Conservation (phyloP, 2,329 filamentous ascomycete species). For the Talaromyces sp. region DNA sequence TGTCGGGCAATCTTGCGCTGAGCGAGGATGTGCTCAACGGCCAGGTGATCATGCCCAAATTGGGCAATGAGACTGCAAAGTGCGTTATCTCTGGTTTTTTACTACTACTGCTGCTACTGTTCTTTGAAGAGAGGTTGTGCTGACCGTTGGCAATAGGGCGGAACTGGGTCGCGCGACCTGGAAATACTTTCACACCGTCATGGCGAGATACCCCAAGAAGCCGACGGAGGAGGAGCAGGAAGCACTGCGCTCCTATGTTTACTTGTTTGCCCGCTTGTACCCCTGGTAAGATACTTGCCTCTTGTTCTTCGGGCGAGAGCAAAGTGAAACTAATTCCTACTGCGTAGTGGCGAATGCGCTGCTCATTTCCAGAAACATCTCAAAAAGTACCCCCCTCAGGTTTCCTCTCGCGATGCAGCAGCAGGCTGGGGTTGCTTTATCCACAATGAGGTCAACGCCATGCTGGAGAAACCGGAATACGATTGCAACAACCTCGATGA, state of each 20-base stretch:
- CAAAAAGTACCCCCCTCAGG: slow-evolving; percentile 59
- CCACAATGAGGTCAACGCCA: slow-evolving; percentile 62
- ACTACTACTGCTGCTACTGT: not conserved
- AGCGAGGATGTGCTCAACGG: slow-evolving; percentile 38
- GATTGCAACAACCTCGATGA: slow-evolving; percentile 62
- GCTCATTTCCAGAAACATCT: slow-evolving; percentile 58
- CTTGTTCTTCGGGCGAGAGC: not conserved
- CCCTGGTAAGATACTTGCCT: slow-evolving; percentile 46
- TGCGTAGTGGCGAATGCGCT: slow-evolving; percentile 57
- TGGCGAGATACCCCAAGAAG: slow-evolving; percentile 60
- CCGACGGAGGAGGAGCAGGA: slow-evolving; percentile 57
- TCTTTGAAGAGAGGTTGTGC: not conserved
- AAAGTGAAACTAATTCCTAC: slow-evolving; percentile 11
- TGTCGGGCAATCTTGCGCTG: slow-evolving; percentile 19
- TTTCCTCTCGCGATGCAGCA: slow-evolving; percentile 56
- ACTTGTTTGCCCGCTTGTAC: slow-evolving; percentile 61
- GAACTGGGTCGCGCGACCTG: slow-evolving; percentile 61
- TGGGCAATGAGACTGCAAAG: slow-evolving; percentile 48
- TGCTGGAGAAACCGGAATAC: slow-evolving; percentile 56
- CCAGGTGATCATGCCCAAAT: slow-evolving; percentile 40
- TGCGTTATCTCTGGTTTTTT: slow-evolving; percentile 16
- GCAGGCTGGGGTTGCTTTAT: slow-evolving; percentile 63
- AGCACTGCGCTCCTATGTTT: slow-evolving; percentile 56
- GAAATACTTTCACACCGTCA: slow-evolving; percentile 63
- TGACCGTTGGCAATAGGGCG: slow-evolving; percentile 36